Percentiles rank a stretch among this genome's conserved stretches.
Conservation (phyloP, 2,329 filamentous ascomycete genomes). For the Colletotrichum phormii region DNA sequence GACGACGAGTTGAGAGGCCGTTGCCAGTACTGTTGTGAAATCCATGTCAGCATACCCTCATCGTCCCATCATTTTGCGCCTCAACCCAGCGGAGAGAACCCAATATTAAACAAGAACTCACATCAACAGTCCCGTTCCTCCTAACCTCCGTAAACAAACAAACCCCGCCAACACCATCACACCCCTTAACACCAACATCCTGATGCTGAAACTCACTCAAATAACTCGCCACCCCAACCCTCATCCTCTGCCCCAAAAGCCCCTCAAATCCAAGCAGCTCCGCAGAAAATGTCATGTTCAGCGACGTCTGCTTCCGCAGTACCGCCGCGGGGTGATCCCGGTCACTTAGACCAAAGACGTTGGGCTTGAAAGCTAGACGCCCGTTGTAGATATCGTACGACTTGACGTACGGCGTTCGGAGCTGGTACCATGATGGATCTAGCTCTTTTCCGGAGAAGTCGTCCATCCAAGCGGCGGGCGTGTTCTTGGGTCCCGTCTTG, state of each 20-base stretch:
- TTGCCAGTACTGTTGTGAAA: constrained; percentile 17
- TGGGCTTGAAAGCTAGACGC: constrained; percentile 45
- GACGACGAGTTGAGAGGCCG: not conserved
- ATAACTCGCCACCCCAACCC: constrained; percentile 43
- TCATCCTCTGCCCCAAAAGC: constrained; percentile 37
- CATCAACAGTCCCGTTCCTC: constrained; percentile 21
- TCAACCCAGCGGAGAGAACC: too few species aligned
- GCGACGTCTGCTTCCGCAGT: constrained; percentile 43
- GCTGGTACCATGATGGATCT: constrained; percentile 19
- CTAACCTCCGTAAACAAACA: constrained; percentile 33
- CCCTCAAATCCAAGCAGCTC: constrained; percentile 34
- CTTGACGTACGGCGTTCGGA: constrained; percentile 31
- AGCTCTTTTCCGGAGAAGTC: constrained; percentile 7
- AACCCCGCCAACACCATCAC: constrained; percentile 37
- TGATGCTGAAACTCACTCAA: constrained; percentile 41
- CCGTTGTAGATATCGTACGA: constrained; percentile 12
- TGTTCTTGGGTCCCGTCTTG: not conserved
- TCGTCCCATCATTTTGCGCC: not conserved
- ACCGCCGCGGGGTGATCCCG: constrained; percentile 43
- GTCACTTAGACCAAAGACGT: constrained; percentile 43
- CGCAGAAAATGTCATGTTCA: constrained; percentile 45
- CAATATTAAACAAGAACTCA: not conserved
- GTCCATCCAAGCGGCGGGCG: constrained; percentile 2
- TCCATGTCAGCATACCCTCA: not conserved
- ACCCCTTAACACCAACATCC: constrained; percentile 42